A percentile compares a stretch with the other conserved stretches of the same genome.
Conservation (phyloP, 2,329 filamentous ascomycete species). For the Trichothecium sympodiale region DNA sequence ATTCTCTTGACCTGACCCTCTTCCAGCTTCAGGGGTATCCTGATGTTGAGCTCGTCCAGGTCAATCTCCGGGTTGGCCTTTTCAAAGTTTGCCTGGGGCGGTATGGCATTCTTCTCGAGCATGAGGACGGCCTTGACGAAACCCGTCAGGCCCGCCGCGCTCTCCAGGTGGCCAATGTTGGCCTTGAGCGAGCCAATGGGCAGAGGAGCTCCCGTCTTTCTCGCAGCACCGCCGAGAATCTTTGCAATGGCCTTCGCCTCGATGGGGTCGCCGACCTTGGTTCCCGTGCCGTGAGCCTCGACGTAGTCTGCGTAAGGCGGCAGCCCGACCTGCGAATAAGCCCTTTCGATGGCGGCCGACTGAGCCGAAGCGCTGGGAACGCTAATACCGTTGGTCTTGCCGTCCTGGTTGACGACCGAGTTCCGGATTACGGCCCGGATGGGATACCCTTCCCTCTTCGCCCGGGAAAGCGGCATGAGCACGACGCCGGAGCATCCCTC, state of each 20-base stretch:
- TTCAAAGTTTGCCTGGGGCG: constrained; percentile 17
- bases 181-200: constrained; percentile 8
- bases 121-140: constrained; percentile 17
- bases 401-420: constrained; percentile 24
- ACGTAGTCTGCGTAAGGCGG: constrained; percentile 23
- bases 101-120: constrained; percentile 19
- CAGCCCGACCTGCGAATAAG: constrained; percentile 25
- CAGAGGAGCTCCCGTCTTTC: constrained; percentile 5
- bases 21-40: constrained; percentile 9
- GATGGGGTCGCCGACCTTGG: constrained; percentile 14
- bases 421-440: constrained; percentile 29
- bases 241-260: constrained; percentile 22
- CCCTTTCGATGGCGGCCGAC: constrained; percentile 22
- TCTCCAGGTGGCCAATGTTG: constrained; percentile 11
- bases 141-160: constrained; percentile 15
- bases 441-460: constrained; percentile 12
- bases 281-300: constrained; percentile 33
- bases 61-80: constrained; percentile 18
- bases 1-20: constrained; percentile 28
- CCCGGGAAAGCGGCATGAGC: constrained; percentile 18
- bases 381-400: constrained; percentile 8
- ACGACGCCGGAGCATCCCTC: constrained; percentile 11
- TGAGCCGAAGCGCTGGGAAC: constrained; percentile 34
- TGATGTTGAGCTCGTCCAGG: constrained; percentile 13
- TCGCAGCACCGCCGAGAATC: constrained; percentile 16